Conservation (phyloP, 2,329 filamentous ascomycete species). For the Fusarium domesticum region DNA sequence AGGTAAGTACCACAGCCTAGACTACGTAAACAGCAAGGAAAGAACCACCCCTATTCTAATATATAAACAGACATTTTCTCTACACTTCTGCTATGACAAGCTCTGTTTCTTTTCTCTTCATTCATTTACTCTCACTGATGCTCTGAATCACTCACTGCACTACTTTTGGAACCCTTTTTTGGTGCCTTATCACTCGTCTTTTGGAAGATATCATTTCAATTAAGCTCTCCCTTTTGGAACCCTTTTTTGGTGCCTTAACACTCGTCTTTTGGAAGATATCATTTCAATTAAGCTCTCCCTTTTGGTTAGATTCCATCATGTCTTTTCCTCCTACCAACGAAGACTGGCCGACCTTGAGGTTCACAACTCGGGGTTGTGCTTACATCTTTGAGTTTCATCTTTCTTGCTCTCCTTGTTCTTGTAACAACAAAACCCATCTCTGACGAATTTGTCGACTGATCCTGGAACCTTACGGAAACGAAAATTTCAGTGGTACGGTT, state of each 20-base stretch:
- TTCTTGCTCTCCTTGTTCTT: background rate
- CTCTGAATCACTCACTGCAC: background rate
- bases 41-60: too few relatives aligned
- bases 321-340: too few relatives aligned
- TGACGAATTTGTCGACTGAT: background rate
- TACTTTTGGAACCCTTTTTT: background rate
- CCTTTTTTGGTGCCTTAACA: background rate
- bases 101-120: background rate
- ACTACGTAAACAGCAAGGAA: too few relatives aligned
- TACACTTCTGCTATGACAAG: too few relatives aligned
- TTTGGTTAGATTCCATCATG: slow-evolving; percentile 6
- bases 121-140: background rate
- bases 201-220: background rate
- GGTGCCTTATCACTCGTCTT: background rate
- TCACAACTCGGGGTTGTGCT: background rate
- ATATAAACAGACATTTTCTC: too few relatives aligned
- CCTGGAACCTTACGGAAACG: background rate
- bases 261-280: background rate
- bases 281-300: slow-evolving; percentile 1
- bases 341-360: too few relatives aligned
- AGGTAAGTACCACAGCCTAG: too few relatives aligned
- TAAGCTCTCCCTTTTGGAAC: background rate
- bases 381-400: background rate
- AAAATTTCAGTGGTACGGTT: background rate
- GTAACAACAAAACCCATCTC: background rate